Conservation (phyloP, 345 rosid species). For the Citrus mangshanensis region DNA sequence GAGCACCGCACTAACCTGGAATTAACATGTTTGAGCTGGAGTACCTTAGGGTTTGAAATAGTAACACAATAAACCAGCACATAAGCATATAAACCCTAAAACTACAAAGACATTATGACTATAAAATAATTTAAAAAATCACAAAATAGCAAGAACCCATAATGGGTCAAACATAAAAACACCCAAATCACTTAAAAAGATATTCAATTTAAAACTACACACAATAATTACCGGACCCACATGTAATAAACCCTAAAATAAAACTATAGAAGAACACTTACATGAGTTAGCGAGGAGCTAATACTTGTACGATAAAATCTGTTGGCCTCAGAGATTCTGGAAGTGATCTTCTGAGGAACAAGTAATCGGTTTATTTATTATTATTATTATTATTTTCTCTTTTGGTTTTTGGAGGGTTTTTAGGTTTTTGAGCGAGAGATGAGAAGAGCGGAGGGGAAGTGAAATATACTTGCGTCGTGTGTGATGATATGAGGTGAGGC, state of each 20-base stretch:
- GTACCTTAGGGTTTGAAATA: background rate
- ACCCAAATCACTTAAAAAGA: background rate
- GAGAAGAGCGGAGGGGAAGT: background rate
- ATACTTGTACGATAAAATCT: background rate
- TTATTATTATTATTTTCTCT: background rate
- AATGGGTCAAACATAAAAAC: background rate
- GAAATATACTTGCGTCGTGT: background rate
- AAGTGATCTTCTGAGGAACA: background rate
- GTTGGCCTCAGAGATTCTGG: background rate
- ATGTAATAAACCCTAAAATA: constrained; percentile 4
- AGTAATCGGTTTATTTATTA: too few relatives aligned
- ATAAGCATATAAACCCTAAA: background rate
- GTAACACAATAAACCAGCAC: background rate
- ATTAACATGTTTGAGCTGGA: background rate
- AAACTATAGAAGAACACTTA: constrained; percentile 1
- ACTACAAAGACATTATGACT: background rate
- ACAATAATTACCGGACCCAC: background rate
- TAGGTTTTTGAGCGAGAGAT: constrained; percentile 7
- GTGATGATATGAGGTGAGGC: background rate
- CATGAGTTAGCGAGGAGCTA: background rate
- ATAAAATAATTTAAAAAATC: background rate
- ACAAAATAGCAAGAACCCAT: background rate
- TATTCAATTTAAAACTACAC: background rate
- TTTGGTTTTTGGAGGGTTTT: background rate
- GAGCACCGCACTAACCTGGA: background rate